These are phyloP conservation scores for Leucocoprinus sp. DNA, from an alignment of 768 basidiomycete genomes.

Conservation along the genomic window DNA sequence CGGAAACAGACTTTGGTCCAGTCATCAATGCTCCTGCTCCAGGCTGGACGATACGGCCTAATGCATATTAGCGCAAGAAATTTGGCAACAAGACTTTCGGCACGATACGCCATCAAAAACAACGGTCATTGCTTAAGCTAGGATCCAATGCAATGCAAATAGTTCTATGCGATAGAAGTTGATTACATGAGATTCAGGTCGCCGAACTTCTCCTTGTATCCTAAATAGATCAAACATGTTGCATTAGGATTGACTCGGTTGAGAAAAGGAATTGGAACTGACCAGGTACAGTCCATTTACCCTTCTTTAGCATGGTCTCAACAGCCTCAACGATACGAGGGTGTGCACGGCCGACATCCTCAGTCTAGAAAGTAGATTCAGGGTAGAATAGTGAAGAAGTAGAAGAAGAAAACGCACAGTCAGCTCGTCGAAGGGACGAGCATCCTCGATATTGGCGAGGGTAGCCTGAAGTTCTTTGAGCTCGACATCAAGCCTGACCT, in stretches of 20 bases:
- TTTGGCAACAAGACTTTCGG: background rate
- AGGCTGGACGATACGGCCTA: constrained; percentile 23
- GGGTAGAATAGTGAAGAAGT: background rate
- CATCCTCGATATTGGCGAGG: constrained; percentile 93
- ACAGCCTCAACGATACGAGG: constrained; percentile 88
- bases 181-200: constrained; percentile 85
- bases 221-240: constrained; percentile 23
- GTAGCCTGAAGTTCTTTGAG: constrained; percentile 87
- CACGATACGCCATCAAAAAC: background rate
- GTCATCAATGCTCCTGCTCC: constrained; percentile 29
- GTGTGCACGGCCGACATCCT: constrained; percentile 87
- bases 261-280: constrained; percentile 14
- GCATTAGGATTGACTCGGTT: background rate
- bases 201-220: constrained; percentile 95
- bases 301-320: constrained; percentile 93
- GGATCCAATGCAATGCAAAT: constrained; percentile 1
- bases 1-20: constrained; percentile 27
- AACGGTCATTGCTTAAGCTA: background rate
- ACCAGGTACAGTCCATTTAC: constrained; percentile 98
- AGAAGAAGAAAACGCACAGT: constrained; percentile 57
- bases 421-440: constrained; percentile 94
- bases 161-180: constrained; percentile 15
- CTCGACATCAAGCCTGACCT: constrained; percentile 84
- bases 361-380: constrained; percentile 39
- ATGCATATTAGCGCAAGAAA: constrained; percentile 22